A percentile compares a stretch with the other conserved stretches of the same genome.
phyloP scores from a whole-genome alignment of 352 stramenopile genomes.

The Globisporangium abappressorium region DNA sequence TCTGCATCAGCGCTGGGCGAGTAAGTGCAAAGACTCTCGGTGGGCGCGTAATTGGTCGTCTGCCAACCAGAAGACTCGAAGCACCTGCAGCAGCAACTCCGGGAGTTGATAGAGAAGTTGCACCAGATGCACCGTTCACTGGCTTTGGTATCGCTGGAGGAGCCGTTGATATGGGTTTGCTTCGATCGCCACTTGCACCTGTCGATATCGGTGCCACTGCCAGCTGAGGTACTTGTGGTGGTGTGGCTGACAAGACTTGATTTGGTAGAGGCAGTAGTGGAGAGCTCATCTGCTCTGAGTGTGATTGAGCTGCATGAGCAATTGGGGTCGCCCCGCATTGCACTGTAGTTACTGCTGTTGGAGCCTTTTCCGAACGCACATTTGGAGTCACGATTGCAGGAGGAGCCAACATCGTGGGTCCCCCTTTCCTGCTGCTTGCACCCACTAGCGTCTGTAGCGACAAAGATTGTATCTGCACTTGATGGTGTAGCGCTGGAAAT shows the following conservation, averaged over 20 bases:
- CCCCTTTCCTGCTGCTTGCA: not conserved
- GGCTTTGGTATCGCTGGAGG: not conserved
- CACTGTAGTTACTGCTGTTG: not conserved
- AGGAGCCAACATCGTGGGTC: not conserved
- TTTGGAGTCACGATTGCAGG: not conserved
- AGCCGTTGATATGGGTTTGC: not conserved
- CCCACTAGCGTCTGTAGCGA: not conserved
- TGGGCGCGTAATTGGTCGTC: slow-evolving; percentile 5
- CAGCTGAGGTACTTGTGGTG: not conserved
- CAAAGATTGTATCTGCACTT: not conserved
- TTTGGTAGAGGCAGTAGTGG: not conserved
- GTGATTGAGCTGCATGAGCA: not conserved
- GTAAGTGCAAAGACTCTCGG: slow-evolving; percentile 11
- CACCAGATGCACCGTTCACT: not conserved
- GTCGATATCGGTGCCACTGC: not conserved
- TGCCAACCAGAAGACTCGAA: not conserved
- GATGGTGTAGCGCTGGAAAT: not conserved
- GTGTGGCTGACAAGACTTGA: not conserved
- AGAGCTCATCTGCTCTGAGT: too few relatives aligned
- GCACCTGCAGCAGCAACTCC: not conserved
- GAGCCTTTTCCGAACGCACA: not conserved
- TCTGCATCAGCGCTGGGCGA: not conserved
- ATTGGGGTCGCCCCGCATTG: not conserved
- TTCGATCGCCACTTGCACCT: not conserved
- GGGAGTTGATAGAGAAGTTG: not conserved